Evolutionary conservation across 495 filamentous ascomycete genomes (phyloP).

Genomic region (Neurospora sublineolata): DNA sequence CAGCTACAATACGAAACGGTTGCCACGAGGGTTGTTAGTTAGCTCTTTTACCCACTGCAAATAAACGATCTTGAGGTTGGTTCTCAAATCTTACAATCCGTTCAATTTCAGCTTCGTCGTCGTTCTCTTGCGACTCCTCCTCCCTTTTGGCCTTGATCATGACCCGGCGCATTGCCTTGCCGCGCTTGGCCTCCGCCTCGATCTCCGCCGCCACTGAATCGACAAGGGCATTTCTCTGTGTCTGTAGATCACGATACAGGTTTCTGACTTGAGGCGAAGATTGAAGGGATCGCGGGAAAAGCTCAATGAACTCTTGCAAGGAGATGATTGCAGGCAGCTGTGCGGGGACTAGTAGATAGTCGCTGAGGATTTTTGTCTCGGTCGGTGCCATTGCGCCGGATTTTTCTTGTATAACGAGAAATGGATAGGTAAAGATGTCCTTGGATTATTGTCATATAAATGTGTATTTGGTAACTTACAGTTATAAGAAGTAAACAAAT

Average conservation of each 20-base stretch:
- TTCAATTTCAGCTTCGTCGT: conserved; percentile 61
- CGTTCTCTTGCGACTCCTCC: conserved; percentile 42
- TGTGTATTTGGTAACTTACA: not conserved
- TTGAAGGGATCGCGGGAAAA: conserved; percentile 62
- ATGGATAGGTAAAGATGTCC: not conserved
- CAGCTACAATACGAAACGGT: conserved; percentile 30
- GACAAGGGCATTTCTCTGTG: conserved; percentile 54
- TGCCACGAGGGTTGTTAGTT: not conserved
- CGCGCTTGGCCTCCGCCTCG: conserved; percentile 49
- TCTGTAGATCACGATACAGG: conserved; percentile 72
- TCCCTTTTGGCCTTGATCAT: conserved; percentile 44
- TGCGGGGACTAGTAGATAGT: conserved; percentile 67
- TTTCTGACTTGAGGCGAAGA: conserved; percentile 58
- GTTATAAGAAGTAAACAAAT: not conserved
- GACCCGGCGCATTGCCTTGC: conserved; percentile 50
- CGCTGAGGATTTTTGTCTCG: conserved; percentile 59
- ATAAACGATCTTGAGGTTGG: not conserved
- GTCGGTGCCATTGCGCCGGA: conserved; percentile 50
- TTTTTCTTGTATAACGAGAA: not conserved
- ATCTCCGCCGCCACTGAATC: conserved; percentile 60
- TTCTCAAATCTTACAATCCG: conserved; percentile 41
- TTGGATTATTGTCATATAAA: not conserved
- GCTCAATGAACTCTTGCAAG: conserved; percentile 58
- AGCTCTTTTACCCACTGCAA: not conserved
- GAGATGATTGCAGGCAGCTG: conserved; percentile 61